Base-by-base conservation (phyloP, 805 yeast genomes). In the Candida lessepsii region DNA sequence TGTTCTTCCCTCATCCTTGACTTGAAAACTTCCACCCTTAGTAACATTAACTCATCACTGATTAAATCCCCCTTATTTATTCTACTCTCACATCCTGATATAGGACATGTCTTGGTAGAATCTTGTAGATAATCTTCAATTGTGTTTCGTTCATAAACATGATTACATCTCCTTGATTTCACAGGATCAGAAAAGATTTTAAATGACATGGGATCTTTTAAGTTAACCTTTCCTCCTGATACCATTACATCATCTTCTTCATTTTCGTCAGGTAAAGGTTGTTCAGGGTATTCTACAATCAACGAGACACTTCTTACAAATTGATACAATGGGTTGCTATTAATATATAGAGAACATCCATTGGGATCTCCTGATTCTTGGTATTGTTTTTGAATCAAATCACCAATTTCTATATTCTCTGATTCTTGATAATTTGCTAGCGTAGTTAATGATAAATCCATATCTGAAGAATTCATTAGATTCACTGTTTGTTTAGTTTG, bases 161-260 rank as follows among this genome's bases (percentile, higher is more conserved):
- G 95, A 0, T 67, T 65, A 59, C 95, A 86, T 21, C 54, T 58
- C 18, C 50, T 58, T 2, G 83, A 76, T n/a, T 64, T 71, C 50
- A 76, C 65, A 0, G 95, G 93, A 3, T 60, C 61, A 16, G 57
- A 64, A 56, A 76, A 82, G 30, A 65, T 56, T 38, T 70, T 65
- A 42, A 74, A 53, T 0, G 89, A 76, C 10, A 85, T 66, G 0
- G 91, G 91, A 54, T 90, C 88, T 18, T 67, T 71, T 42, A 86
- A 54, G 34, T 81, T 78, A n/a, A 86, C 65, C 26, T 63, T 75
- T 27, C 93, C 93, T 41, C 93, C 95, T 8, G 76, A 78, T 5
- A 85, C 73, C 29, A 71, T 76, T 23, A 85, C 33, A 16, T 82
- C 91, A 16, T 81, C 86, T 10, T 70, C 80, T 1, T 51, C 57